A percentile compares a stretch with the other conserved stretches of the same genome.
phyloP scores from a whole-genome alignment of 2,329 filamentous ascomycete genomes.

The Fusarium zealandicum region DNA sequence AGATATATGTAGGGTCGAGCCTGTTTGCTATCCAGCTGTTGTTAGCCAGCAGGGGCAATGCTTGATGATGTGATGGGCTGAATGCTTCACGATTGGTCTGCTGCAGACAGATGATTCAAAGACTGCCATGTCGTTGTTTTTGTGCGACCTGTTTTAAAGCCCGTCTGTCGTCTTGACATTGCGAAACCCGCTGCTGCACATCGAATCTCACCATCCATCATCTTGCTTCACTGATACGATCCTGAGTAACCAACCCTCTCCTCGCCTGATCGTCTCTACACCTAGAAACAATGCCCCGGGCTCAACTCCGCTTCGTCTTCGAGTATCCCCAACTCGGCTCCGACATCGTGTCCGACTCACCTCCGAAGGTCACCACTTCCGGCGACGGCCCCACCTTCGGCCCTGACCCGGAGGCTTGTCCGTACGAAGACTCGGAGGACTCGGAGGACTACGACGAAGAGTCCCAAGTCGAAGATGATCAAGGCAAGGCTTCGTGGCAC shows the following conservation, averaged over 20 bases:
- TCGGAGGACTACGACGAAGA: neutral
- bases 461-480: neutral
- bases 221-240: neutral
- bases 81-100: neutral
- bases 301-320: slow-evolving; percentile 3
- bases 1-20: neutral
- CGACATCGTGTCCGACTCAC: slow-evolving; percentile 6
- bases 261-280: neutral
- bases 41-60: no score
- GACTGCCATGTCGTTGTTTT: neutral
- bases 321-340: slow-evolving; percentile 2
- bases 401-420: neutral
- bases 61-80: neutral
- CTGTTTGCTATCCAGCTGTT: neutral
- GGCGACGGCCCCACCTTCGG: neutral
- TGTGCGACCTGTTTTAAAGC: neutral
- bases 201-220: neutral
- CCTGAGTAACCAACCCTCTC: neutral
- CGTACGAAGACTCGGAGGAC: neutral
- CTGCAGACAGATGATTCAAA: neutral
- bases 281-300: neutral
- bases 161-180: neutral
- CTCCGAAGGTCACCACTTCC: neutral
- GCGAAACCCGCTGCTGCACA: neutral
- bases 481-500: neutral